Conservation (phyloP, 2,329 filamentous ascomycete genomes). For the Ophiocordyceps robertsii region DNA sequence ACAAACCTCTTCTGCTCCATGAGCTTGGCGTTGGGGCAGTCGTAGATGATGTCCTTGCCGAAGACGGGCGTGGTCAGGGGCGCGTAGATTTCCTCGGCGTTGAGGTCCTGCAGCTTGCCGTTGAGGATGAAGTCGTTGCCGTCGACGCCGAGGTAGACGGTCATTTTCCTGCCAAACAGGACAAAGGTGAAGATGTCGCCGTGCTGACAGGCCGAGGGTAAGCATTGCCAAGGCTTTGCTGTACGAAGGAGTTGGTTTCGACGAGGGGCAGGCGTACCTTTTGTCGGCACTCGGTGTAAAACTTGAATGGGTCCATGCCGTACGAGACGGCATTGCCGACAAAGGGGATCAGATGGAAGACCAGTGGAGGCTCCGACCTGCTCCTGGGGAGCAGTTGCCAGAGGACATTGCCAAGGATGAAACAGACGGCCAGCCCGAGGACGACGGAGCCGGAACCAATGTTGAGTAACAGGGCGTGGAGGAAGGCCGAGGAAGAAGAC, state of each 20-base stretch:
- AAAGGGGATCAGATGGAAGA: conserved; percentile 49
- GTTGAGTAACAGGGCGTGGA: too few relatives aligned
- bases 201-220: conserved; percentile 36
- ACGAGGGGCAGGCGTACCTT: background rate
- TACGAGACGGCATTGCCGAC: conserved; percentile 60
- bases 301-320: conserved; percentile 56
- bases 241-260: too few relatives aligned
- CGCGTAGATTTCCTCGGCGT: conserved; percentile 81
- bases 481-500: too few relatives aligned
- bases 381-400: background rate
- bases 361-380: conserved; percentile 29
- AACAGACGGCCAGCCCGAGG: too few relatives aligned
- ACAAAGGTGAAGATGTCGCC: conserved; percentile 89
- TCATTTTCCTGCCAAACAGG: conserved; percentile 78
- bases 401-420: conserved; percentile 1
- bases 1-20: conserved; percentile 97
- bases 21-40: conserved; percentile 80
- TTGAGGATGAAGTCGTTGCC: conserved; percentile 90
- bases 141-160: conserved; percentile 66
- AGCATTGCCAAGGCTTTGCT: background rate
- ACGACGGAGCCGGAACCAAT: too few relatives aligned
- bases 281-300: conserved; percentile 10
- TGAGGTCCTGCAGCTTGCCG: conserved; percentile 79
- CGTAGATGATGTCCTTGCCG: conserved; percentile 77
- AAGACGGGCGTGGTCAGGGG: conserved; percentile 63